These are phyloP conservation scores for Paraconiothyrium sp. DNA, from an alignment of 2,329 filamentous ascomycete species.

Conservation along the genomic window DNA sequence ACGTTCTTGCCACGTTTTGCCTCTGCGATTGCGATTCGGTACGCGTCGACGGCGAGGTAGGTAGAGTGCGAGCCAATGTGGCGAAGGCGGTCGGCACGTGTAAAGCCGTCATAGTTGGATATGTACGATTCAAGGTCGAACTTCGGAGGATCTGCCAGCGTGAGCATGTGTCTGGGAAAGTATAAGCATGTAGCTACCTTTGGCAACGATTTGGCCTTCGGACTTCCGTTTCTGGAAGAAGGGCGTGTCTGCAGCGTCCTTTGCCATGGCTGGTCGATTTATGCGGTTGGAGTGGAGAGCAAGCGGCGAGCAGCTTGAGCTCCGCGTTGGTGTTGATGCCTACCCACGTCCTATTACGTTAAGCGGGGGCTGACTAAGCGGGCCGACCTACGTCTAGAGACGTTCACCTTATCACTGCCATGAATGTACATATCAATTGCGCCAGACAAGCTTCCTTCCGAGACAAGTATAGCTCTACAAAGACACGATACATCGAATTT, in stretches of 20 bases:
- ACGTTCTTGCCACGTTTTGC: constrained; percentile 81
- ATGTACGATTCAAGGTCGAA: constrained; percentile 93
- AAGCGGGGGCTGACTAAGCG: constrained; percentile 22
- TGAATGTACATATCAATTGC: neutral
- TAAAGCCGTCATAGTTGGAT: constrained; percentile 84
- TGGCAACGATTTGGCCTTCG: constrained; percentile 42
- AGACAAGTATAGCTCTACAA: too few relatives aligned
- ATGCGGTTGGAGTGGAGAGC: constrained; percentile 6
- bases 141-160: constrained; percentile 74
- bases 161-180: constrained; percentile 26
- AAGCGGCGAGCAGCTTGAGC: constrained; percentile 17
- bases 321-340: constrained; percentile 15
- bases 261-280: constrained; percentile 36
- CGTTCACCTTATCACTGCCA: neutral
- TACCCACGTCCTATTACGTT: constrained; percentile 8
- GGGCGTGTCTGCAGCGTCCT: constrained; percentile 45
- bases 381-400: neutral
- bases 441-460: too few relatives aligned
- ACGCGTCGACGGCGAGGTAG: constrained; percentile 78
- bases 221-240: constrained; percentile 45
- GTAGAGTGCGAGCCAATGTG: constrained; percentile 83
- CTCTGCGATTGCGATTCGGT: constrained; percentile 79
- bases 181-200: constrained; percentile 32
- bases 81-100: constrained; percentile 80
- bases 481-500: too few relatives aligned